These are phyloP conservation scores for Yarrowia sp. DNA, from an alignment of 805 yeast species.

Conservation along the genomic window DNA sequence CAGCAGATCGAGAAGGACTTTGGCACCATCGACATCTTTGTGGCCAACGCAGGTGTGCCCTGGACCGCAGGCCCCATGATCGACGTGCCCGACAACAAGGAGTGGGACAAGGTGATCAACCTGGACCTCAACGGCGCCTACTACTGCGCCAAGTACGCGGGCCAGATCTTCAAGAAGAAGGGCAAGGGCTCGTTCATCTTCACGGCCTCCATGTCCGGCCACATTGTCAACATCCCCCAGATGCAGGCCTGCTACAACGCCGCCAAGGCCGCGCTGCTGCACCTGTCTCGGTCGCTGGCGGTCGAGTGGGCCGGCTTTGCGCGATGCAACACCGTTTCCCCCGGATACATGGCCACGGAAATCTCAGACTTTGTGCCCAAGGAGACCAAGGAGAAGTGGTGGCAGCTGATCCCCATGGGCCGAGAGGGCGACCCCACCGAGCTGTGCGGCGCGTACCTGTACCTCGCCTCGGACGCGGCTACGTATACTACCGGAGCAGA, in stretches of 20 bases:
- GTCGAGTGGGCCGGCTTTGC: slow-evolving; percentile 89
- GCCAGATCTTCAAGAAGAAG: slow-evolving; percentile 67
- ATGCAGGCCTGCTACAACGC: slow-evolving; percentile 83
- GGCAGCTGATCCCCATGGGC: slow-evolving; percentile 59
- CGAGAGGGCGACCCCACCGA: slow-evolving; percentile 74
- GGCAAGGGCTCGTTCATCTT: slow-evolving; percentile 75
- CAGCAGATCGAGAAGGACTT: slow-evolving; percentile 60
- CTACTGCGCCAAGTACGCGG: slow-evolving; percentile 73
- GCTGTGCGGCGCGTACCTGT: slow-evolving; percentile 74
- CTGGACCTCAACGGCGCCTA: slow-evolving; percentile 79
- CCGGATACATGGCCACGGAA: slow-evolving; percentile 82
- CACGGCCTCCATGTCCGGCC: slow-evolving; percentile 89
- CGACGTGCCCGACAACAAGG: slow-evolving; percentile 47
- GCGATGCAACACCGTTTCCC: slow-evolving; percentile 77
- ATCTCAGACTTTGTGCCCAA: slow-evolving; percentile 51
- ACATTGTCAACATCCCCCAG: slow-evolving; percentile 83
- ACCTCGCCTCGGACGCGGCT: slow-evolving; percentile 77
- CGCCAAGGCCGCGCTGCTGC: slow-evolving; percentile 80
- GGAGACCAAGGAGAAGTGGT: slow-evolving; percentile 51
- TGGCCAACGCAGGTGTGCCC: slow-evolving; percentile 87
- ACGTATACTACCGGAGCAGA: slow-evolving; percentile 79
- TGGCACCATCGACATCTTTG: slow-evolving; percentile 77
- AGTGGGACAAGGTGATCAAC: slow-evolving; percentile 71
- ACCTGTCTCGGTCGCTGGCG: slow-evolving; percentile 73
- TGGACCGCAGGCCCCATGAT: slow-evolving; percentile 68